Conservation (phyloP, 2,329 filamentous ascomycete species). For the Trichoderma polysporum region DNA sequence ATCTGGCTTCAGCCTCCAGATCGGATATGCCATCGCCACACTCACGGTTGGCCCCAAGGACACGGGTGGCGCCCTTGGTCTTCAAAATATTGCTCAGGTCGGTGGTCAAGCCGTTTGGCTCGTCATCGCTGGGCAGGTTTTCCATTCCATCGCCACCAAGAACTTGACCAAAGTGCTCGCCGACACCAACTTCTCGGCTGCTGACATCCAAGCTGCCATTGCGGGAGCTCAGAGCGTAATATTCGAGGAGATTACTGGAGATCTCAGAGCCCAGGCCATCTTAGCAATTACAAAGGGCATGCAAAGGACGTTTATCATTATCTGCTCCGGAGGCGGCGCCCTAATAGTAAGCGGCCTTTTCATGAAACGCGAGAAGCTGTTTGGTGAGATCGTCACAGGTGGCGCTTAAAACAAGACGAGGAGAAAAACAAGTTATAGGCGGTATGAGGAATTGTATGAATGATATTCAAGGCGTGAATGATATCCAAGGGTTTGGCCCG, state of each 20-base stretch:
- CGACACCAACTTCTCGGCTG: not conserved
- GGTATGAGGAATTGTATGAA: not conserved
- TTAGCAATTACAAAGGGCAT: conserved; percentile 21
- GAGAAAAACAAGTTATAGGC: not conserved
- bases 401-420: not conserved
- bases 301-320: conserved; percentile 12
- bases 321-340: conserved; percentile 17
- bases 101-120: conserved; percentile 26
- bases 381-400: conserved; percentile 15
- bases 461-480: not conserved
- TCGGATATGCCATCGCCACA: conserved; percentile 32
- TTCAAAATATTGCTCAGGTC: conserved; percentile 33
- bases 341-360: not conserved
- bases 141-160: conserved; percentile 32
- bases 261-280: conserved; percentile 3
- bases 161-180: conserved; percentile 4
- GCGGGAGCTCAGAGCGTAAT: conserved; percentile 19
- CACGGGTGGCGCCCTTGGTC: not conserved
- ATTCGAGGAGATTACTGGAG: conserved; percentile 17
- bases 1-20: conserved; percentile 25
- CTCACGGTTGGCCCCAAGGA: not conserved
- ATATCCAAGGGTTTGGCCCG: too few relatives aligned
- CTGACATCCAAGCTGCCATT: conserved; percentile 20
- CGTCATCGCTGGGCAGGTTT: conserved; percentile 31
- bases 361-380: conserved; percentile 23